Percentiles rank a stretch among this genome's conserved stretches.
These are phyloP conservation scores for Globisporangium cylindrosporum DNA, from an alignment of 352 stramenopile genomes.

Conservation along the genomic window DNA sequence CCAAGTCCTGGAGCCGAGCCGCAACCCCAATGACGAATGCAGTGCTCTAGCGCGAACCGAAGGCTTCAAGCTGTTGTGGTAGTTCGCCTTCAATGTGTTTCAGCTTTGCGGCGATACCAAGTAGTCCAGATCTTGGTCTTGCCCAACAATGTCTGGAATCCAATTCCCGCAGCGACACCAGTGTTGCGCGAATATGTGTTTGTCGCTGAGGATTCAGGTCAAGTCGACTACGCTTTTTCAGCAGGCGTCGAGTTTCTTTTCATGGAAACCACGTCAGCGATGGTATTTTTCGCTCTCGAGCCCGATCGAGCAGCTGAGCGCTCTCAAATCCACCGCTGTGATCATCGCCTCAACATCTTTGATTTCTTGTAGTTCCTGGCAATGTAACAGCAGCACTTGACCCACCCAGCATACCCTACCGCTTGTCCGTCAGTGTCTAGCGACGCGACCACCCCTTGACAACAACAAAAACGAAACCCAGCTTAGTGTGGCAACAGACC, in stretches of 20 bases:
- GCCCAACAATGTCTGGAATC: not conserved
- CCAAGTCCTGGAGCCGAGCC: too few relatives aligned
- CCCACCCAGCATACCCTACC: not conserved
- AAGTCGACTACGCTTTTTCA: not conserved
- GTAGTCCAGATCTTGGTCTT: constrained; percentile 3
- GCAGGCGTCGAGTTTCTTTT: not conserved
- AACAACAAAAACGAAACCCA: not conserved
- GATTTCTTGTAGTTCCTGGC: constrained; percentile 1
- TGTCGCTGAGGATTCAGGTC: not conserved
- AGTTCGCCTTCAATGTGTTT: too few relatives aligned
- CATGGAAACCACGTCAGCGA: not conserved
- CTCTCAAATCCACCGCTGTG: not conserved
- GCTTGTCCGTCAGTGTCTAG: not conserved
- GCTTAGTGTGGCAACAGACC: not conserved
- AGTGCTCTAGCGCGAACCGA: too few relatives aligned
- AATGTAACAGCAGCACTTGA: not conserved
- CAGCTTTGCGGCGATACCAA: not conserved
- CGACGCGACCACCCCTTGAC: not conserved
- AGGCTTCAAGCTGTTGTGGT: too few relatives aligned
- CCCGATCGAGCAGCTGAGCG: not conserved
- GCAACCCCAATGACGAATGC: too few relatives aligned
- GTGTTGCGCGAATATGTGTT: not conserved
- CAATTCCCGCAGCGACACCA: not conserved
- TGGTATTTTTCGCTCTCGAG: not conserved
- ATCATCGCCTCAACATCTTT: not conserved